Evolutionary conservation across 2,329 filamentous ascomycete genomes (phyloP).

Genomic region (Pseudogymnoascus verrucosus): DNA sequence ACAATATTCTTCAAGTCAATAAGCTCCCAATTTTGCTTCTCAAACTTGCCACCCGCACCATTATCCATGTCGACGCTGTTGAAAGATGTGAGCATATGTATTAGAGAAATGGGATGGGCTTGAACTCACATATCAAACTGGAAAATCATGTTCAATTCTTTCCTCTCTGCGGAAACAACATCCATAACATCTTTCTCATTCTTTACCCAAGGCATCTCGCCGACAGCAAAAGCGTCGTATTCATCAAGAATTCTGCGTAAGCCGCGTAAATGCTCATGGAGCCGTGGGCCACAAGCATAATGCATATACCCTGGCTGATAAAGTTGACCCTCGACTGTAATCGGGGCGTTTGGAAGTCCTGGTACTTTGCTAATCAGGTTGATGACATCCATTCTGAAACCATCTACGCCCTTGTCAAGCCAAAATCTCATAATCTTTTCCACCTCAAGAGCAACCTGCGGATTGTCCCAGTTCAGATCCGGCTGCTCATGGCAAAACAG

Average conservation of each 20-base stretch:
- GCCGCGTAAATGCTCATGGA: conserved; percentile 43
- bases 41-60: conserved; percentile 37
- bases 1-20: conserved; percentile 39
- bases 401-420: conserved; percentile 53
- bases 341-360: conserved; percentile 45
- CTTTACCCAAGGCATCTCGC: conserved; percentile 39
- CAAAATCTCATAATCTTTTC: conserved; percentile 67
- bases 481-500: conserved; percentile 65
- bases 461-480: conserved; percentile 70
- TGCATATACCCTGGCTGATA: conserved; percentile 33
- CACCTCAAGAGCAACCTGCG: conserved; percentile 56
- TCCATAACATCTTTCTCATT: conserved; percentile 42
- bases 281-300: conserved; percentile 50
- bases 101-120: conserved; percentile 4
- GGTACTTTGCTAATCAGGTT: conserved; percentile 58
- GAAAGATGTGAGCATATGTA: conserved; percentile 1
- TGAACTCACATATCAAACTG: conserved; percentile 54
- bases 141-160: conserved; percentile 65
- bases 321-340: conserved; percentile 34
- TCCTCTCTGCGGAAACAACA: conserved; percentile 47
- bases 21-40: conserved; percentile 32
- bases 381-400: conserved; percentile 59
- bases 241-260: conserved; percentile 38
- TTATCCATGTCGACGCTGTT: conserved; percentile 42
- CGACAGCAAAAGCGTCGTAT: conserved; percentile 46